Evolutionary conservation across 2,329 filamentous ascomycete species (phyloP).

Genomic region (Colletotrichum sansevieriae): DNA sequence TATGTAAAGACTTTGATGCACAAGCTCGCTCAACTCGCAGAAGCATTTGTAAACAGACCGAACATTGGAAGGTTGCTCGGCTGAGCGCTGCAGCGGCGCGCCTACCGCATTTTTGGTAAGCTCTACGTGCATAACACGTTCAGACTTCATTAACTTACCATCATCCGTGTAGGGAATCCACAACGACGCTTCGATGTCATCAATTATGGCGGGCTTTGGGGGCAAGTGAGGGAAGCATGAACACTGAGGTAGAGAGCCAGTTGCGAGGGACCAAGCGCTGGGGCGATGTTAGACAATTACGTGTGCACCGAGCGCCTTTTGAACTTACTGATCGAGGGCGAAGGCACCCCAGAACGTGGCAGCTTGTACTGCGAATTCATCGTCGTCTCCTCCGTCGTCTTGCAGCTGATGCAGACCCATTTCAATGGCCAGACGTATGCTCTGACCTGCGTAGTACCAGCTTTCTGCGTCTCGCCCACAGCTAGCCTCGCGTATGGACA

Average conservation of each 20-base stretch:
- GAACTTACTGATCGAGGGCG: slow-evolving; percentile 71
- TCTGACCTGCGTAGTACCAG: slow-evolving; percentile 80
- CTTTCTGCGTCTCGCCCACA: slow-evolving; percentile 79
- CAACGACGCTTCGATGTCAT: slow-evolving; percentile 69
- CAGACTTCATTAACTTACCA: slow-evolving; percentile 55
- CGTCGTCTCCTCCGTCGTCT: slow-evolving; percentile 60
- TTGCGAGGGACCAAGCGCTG: slow-evolving; percentile 75
- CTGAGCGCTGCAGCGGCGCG: slow-evolving; percentile 66
- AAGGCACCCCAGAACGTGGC: slow-evolving; percentile 75
- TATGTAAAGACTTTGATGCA: slow-evolving; percentile 78
- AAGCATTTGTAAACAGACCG: slow-evolving; percentile 77
- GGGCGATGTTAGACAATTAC: background rate
- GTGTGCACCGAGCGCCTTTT: background rate
- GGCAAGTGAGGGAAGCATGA: slow-evolving; percentile 69
- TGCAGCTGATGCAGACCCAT: slow-evolving; percentile 74
- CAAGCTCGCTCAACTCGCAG: slow-evolving; percentile 79
- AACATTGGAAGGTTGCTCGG: slow-evolving; percentile 75
- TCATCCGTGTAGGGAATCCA: slow-evolving; percentile 72
- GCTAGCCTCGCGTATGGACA: slow-evolving; percentile 81
- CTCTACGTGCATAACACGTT: background rate
- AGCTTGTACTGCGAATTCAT: slow-evolving; percentile 69
- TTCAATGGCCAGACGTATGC: slow-evolving; percentile 78
- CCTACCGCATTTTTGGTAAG: slow-evolving; percentile 51
- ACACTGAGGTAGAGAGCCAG: slow-evolving; percentile 71
- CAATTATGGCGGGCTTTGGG: slow-evolving; percentile 71